Base-by-base conservation (phyloP, 2,329 filamentous ascomycete species). In the Dactylellina cionopaga region DNA sequence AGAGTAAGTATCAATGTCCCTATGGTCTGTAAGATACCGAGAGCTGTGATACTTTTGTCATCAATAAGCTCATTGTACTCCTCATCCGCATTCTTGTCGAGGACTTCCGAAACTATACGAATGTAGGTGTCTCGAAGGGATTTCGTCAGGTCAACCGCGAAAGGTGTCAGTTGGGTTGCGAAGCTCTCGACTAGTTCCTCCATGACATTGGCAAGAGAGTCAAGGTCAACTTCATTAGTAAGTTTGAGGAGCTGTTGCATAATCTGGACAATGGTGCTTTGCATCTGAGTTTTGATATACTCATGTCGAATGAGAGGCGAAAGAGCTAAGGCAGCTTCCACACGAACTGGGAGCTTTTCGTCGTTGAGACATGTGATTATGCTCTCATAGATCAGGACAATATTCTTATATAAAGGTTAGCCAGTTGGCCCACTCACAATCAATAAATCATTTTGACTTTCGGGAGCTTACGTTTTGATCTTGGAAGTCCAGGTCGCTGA, bases 111-210 rank as follows among this genome's bases (percentile, higher is more conserved):
- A 49, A 99, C 90, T 75, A 99, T 97, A 64, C 95, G 88, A 76
- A 99, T 85, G 78, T 99, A 99, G 0, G 95, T 99, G 78, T 99
- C 95, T 43, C 94, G 89, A 49, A 99, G 85, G 81, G 99, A 95
- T 82, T 98, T 93, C 78, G 92, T 96, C 2, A 99, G 85, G 3
- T 95, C 95, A 29, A 99, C 94, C 9, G 95, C 95, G 78, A 99
- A 99, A 2, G 95, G 95, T 4, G 95, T 98, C 47, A 99, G 86
- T 80, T 99, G 95, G 1, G 92, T 87, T n/a, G 95, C 94, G 79
- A 99, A 99, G 1, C 98, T 93, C 81, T 99, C 95, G 46, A 99
- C 95, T 79, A 99, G 99, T 79, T 99, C 95, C 81, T 99, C 95
- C 95, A 99, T 99, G 37, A 99, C 95, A 78, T 98, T 98, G 19